Base-by-base conservation (phyloP, 2,329 filamentous ascomycete species). In the Tympanopsis confertula region DNA sequence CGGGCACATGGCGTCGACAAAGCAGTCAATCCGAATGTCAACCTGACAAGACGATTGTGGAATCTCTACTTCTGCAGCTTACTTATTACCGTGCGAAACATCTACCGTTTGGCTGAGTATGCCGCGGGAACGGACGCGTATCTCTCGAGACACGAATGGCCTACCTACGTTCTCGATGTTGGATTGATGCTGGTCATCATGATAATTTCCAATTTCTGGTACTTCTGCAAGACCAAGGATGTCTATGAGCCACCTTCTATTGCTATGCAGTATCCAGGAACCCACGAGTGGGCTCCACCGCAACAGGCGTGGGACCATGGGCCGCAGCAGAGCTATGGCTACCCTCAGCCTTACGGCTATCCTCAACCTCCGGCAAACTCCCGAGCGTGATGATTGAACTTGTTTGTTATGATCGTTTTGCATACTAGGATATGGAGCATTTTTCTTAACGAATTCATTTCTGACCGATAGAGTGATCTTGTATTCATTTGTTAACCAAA, bases 41-140 rank as follows among this genome's bases (percentile, higher is more conserved):
- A 36, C 2, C 51, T 55, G 61, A 46, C 48, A 42, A 54, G 53
- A 36, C 55, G 60, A 38, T 50, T 71, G 32, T 44, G 48, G 13
- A 49, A 54, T 3, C 49, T 71, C 4, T 70, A 69, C 43, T 38
- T 45, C 2, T 53, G 57, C 19, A 63, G 57, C 40, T 44, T 47
- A 1, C 48, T 69, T n/a, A 69, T 71, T 42, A 49, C 70, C 24
- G 37, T 67, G 3, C 54, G 68, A 24, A 61, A 52, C 13, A 44
- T 69, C 5, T 66, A 69, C 37, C 55, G 68, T 13, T 54, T 68
- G n/a, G 47, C 63, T 5, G 68, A 71, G 49, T 73, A 63, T 44
- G 42, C 50, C 0, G 51, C 61, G 47, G 65, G 65, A 2, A 51
- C 57, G 17, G 44, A 54, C 15, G 66, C 66, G 0, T 63, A 58